Evolutionary conservation across 352 stramenopile species (phyloP).

Genomic region (Aphanomyces invadans): DNA sequence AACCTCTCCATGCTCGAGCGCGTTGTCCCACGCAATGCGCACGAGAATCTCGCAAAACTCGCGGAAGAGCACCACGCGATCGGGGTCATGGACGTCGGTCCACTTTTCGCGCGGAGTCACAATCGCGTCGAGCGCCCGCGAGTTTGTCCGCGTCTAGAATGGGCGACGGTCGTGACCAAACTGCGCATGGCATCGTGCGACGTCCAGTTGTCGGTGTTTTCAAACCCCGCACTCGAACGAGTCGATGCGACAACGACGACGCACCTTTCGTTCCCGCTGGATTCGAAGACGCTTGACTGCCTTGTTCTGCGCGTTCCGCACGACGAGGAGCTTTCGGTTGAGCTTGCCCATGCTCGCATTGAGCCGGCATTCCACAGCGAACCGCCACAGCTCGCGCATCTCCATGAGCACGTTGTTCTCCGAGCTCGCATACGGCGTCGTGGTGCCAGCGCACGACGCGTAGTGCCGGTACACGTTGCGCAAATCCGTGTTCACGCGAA

Average conservation of each 20-base stretch:
- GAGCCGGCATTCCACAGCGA: conserved; percentile 17
- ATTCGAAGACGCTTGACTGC: conserved; percentile 24
- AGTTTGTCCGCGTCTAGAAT: conserved; percentile 1
- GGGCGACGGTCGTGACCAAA: not conserved
- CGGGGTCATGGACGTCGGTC: conserved; percentile 19
- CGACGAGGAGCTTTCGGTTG: conserved; percentile 15
- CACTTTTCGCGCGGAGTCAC: conserved; percentile 23
- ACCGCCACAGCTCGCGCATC: conserved; percentile 21
- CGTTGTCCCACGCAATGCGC: conserved; percentile 22
- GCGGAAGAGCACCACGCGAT: conserved; percentile 13
- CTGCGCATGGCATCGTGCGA: too few species aligned
- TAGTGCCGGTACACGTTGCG: conserved; percentile 50
- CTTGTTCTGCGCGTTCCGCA: conserved; percentile 24
- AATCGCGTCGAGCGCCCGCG: conserved; percentile 13
- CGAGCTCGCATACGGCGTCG: not conserved
- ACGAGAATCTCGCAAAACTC: conserved; percentile 25
- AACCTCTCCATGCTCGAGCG: conserved; percentile 17
- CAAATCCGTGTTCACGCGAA: conserved; percentile 59
- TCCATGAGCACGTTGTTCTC: conserved; percentile 17
- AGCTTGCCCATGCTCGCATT: conserved; percentile 19
- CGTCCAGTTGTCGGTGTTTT: not conserved
- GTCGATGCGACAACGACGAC: not conserved
- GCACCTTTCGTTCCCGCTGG: conserved; percentile 22
- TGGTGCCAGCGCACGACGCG: conserved; percentile 6
- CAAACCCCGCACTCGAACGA: not conserved